Evolutionary conservation across 495 filamentous ascomycete genomes (phyloP).

Genomic region (Cairneyella variabilis): DNA sequence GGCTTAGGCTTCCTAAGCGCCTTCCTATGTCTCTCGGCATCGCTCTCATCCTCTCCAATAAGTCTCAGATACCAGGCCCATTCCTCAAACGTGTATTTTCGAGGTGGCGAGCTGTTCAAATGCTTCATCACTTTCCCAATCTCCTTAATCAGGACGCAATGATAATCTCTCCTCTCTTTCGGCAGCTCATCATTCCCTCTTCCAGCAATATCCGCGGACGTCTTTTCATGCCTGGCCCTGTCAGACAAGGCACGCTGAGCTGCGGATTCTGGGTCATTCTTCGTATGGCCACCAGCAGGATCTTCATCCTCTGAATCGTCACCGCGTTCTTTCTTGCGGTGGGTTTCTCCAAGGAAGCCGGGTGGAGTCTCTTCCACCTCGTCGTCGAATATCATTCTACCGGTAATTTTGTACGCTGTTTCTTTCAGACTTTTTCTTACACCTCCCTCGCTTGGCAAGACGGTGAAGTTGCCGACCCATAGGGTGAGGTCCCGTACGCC

Average conservation of each 20-base stretch:
- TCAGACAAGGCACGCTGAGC: slow-evolving; percentile 3
- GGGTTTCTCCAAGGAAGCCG: slow-evolving; percentile 40
- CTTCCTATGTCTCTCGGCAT: slow-evolving; percentile 37
- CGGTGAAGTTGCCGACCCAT: slow-evolving; percentile 67
- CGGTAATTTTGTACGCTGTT: slow-evolving; percentile 4
- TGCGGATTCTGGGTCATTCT: slow-evolving; percentile 20
- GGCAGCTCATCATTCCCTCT: slow-evolving; percentile 25
- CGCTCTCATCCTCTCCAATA: slow-evolving; percentile 64
- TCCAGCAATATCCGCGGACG: slow-evolving; percentile 1
- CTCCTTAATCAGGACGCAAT: slow-evolving; percentile 63
- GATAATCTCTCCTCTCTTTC: slow-evolving; percentile 45
- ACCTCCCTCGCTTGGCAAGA: slow-evolving; percentile 65
- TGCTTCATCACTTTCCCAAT: slow-evolving; percentile 64
- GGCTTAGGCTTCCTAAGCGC: slow-evolving; percentile 36
- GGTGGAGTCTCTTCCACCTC: slow-evolving; percentile 30
- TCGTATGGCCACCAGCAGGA: slow-evolving; percentile 21
- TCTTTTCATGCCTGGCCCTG: slow-evolving; percentile 30
- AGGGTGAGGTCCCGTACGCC: slow-evolving; percentile 64
- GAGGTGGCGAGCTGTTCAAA: slow-evolving; percentile 51
- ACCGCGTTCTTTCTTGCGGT: slow-evolving; percentile 20
- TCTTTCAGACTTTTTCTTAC: slow-evolving; percentile 33
- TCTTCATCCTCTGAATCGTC: slow-evolving; percentile 20
- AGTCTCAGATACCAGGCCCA: slow-evolving; percentile 79
- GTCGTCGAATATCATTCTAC: slow-evolving; percentile 4
- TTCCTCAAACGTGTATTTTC: slow-evolving; percentile 72